Conservation (phyloP, 2,329 filamentous ascomycete genomes). For the Chrysoporthe puriensis region DNA sequence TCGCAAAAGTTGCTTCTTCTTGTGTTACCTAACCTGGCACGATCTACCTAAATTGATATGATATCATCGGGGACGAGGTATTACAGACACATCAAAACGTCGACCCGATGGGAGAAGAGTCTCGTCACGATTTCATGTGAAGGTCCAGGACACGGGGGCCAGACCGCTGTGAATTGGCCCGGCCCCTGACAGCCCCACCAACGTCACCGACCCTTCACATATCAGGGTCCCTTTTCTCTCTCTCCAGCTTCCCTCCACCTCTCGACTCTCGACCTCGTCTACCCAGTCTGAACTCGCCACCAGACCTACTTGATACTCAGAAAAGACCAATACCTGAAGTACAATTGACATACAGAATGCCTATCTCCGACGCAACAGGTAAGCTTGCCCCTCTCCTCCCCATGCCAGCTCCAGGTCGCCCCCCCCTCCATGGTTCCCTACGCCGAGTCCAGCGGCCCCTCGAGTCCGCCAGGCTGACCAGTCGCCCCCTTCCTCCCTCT, state of each 20-base stretch:
- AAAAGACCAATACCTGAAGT: slow-evolving; percentile 2
- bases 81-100: neutral
- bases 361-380: slow-evolving; percentile 31
- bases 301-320: neutral
- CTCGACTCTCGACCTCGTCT: slow-evolving; percentile 2
- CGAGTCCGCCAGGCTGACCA: neutral
- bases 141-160: slow-evolving; percentile 8
- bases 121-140: neutral
- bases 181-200: slow-evolving; percentile 14
- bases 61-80: neutral
- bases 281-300: neutral
- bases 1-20: neutral
- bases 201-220: slow-evolving; percentile 3
- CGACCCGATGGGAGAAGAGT: neutral
- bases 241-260: slow-evolving; percentile 4
- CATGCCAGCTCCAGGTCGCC: slow-evolving; percentile 87
- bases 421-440: slow-evolving; percentile 75
- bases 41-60: neutral
- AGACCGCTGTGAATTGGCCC: neutral
- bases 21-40: neutral
- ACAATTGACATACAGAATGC: slow-evolving; percentile 19
- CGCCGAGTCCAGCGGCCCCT: neutral
- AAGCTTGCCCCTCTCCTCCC: slow-evolving; percentile 53
- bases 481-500: neutral
- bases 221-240: slow-evolving; percentile 5